Evolutionary conservation across 371 early-diverging fungal species (phyloP), one percentile per base, ranked within the genome.

Genomic region (Dichotomocladium elegans): DNA sequence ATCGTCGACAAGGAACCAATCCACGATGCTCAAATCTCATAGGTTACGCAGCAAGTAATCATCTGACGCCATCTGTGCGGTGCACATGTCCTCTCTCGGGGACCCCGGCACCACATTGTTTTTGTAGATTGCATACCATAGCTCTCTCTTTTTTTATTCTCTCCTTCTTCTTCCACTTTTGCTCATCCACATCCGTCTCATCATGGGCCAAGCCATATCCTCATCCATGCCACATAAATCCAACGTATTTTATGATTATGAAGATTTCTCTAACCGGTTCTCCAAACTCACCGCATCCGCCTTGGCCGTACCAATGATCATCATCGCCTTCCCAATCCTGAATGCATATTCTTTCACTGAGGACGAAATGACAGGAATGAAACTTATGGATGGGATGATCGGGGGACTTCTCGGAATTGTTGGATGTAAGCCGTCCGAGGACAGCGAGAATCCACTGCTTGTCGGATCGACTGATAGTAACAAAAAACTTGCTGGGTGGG

Each of bases 181-280:
- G 11, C 19, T 53, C 10, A 24, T 24, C 24, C 14, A 22, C n/a
- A n/a, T n/a, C n/a, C n/a, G n/a, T n/a, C 14, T 14, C 26, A 44
- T 10, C 29, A 74, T 74, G 74, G 74, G 74, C 15, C 71, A 74
- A 62, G 71, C 71, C 21, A 57, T 62, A n/a, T 70, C 74, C 21
- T 60, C 64, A 6, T 21, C 55, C 19, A 26, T 64, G 11, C 58
- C 67, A 12, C 61, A 55, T 14, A 57, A 50, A 55, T 47, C 60
- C n/a, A 52, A 58, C 26, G 41, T 58, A 14, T 55, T 64, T 41
- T 60, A 52, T 22, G 61, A 69, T 19, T 69, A 71, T 52, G 63
- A 71, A 34, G 76, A 76, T 31, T 56, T 76, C 30, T 59, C 68
- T 11, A 67, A 60, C 40, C 51, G 60, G 41, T 75, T 75, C 28